A percentile compares a stretch with the other conserved stretches of the same genome.
These are phyloP conservation scores for Xylaria sp. DNA, from an alignment of 2,329 filamentous ascomycete genomes.

Conservation along the genomic window DNA sequence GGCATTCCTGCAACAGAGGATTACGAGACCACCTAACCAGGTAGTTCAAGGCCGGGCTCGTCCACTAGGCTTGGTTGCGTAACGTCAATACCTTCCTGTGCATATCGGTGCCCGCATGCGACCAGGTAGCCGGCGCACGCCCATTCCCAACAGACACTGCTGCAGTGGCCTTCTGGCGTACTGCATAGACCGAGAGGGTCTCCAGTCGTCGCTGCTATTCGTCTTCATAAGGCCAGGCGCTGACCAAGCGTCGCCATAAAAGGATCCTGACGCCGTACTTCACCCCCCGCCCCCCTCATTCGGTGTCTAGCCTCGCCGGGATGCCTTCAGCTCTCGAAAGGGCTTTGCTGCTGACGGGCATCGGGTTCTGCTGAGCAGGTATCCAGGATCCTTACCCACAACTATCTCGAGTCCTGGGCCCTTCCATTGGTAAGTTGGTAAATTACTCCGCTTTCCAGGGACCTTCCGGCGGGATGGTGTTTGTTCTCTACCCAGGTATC, in stretches of 20 bases:
- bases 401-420: slow-evolving; percentile 11
- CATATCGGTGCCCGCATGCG: slow-evolving; percentile 42
- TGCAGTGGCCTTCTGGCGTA: slow-evolving; percentile 35
- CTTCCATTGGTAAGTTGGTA: slow-evolving; percentile 13
- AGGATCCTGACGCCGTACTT: slow-evolving; percentile 48
- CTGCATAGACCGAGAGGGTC: slow-evolving; percentile 38
- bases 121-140: slow-evolving; percentile 43
- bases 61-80: slow-evolving; percentile 13
- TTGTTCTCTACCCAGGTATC: slow-evolving; percentile 32
- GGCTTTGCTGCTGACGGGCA: not conserved
- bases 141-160: slow-evolving; percentile 40
- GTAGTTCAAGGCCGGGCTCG: slow-evolving; percentile 14
- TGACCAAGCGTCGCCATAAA: slow-evolving; percentile 43
- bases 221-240: slow-evolving; percentile 42
- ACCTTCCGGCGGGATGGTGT: slow-evolving; percentile 8
- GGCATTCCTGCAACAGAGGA: slow-evolving; percentile 6
- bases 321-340: not conserved
- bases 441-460: slow-evolving; percentile 7
- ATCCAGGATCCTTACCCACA: slow-evolving; percentile 15
- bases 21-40: too few relatives aligned
- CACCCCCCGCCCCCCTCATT: slow-evolving; percentile 3
- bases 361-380: slow-evolving; percentile 2
- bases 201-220: slow-evolving; percentile 33
- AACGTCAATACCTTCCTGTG: slow-evolving; percentile 5
- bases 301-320: not conserved